Percentiles rank a stretch among this genome's conserved stretches.
phyloP scores from a whole-genome alignment of 2,329 filamentous ascomycete species.

The Aspergillus texensis region DNA sequence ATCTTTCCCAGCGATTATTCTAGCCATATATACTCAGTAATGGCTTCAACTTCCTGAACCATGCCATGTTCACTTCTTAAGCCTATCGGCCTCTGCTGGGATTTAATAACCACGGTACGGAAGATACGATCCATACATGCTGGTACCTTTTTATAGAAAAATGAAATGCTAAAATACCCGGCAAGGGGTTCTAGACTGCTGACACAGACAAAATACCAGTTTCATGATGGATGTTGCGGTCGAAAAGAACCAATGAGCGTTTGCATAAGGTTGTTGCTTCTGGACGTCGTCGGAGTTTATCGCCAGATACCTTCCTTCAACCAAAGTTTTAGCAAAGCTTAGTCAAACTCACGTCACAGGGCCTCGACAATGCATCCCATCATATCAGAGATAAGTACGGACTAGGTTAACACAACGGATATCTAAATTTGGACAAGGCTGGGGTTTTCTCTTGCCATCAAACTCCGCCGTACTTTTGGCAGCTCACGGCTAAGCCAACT shows the following conservation, averaged over 20 bases:
- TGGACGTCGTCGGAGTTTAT: neutral
- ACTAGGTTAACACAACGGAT: neutral
- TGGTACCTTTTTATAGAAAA: neutral
- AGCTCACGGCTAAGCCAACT: neutral
- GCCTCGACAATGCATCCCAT: neutral
- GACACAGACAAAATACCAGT: neutral
- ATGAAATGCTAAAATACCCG: neutral
- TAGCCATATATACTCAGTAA: neutral
- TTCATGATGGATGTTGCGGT: slow-evolving; percentile 2
- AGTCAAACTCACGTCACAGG: neutral
- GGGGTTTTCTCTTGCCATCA: neutral
- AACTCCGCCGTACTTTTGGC: neutral
- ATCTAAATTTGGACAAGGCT: neutral
- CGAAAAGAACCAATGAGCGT: neutral
- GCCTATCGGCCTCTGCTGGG: neutral
- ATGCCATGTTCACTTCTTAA: neutral
- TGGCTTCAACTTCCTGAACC: neutral
- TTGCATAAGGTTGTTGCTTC: neutral
- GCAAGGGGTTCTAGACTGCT: slow-evolving; percentile 3
- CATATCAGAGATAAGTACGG: neutral
- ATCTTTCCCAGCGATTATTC: neutral
- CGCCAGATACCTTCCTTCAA: neutral
- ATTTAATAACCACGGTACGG: neutral
- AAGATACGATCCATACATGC: neutral
- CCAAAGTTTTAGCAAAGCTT: neutral